Evolutionary conservation across 345 rosid species (phyloP).

Genomic region (Citrus unshiu): DNA sequence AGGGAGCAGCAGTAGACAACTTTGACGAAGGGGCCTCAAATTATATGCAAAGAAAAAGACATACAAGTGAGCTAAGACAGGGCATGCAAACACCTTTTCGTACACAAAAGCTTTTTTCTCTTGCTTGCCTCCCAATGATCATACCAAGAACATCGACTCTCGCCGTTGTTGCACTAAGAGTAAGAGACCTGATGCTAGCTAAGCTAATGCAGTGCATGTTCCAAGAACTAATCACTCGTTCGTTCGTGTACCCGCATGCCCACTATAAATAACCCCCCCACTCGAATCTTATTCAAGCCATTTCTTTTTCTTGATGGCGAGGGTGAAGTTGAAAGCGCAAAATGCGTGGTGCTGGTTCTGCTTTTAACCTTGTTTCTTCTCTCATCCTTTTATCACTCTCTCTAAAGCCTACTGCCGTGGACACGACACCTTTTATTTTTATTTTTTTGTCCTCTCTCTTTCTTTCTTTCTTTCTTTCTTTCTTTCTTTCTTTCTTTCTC

Average conservation of each 20-base stretch:
- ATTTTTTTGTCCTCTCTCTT: neutral
- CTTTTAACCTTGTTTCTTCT: neutral
- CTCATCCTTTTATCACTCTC: neutral
- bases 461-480: too few relatives aligned
- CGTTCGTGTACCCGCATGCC: too few relatives aligned
- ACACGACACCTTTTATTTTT: conserved; percentile 18
- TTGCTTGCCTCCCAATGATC: too few relatives aligned
- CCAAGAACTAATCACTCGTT: neutral
- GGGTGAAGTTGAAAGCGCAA: neutral
- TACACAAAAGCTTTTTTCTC: too few relatives aligned
- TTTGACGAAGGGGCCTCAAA: too few relatives aligned
- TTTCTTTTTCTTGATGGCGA: neutral
- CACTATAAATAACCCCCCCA: neutral
- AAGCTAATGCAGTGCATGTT: neutral
- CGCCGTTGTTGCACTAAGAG: too few relatives aligned
- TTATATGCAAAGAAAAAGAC: too few relatives aligned
- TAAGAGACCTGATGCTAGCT: neutral
- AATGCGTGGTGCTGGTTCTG: neutral
- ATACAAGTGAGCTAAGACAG: too few relatives aligned
- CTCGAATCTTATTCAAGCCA: neutral
- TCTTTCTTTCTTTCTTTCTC: neutral
- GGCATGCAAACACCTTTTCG: too few relatives aligned
- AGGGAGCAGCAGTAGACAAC: too few relatives aligned
- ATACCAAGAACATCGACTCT: too few relatives aligned
- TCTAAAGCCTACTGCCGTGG: conserved; percentile 11